phyloP scores from a whole-genome alignment of 2,329 filamentous ascomycete species.

The Paramyrothecium sp. region DNA sequence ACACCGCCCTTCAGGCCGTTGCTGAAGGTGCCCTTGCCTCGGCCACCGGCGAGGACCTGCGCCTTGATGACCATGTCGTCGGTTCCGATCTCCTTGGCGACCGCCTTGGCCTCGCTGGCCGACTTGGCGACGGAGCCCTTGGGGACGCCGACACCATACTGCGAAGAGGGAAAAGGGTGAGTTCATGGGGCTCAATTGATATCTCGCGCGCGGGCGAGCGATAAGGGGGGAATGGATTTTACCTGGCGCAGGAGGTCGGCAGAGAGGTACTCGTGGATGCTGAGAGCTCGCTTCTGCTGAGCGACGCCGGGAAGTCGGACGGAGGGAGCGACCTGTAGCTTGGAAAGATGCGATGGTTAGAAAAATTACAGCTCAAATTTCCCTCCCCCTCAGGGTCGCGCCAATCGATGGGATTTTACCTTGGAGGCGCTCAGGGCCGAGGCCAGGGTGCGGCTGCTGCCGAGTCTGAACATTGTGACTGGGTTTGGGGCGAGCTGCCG shows the following conservation, averaged over 20 bases:
- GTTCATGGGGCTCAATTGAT: constrained; percentile 13
- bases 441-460: constrained; percentile 77
- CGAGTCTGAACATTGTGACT: constrained; percentile 79
- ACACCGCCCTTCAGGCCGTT: constrained; percentile 99
- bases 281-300: constrained; percentile 85
- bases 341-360: constrained; percentile 5
- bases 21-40: constrained; percentile 97
- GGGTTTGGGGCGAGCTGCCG: constrained; percentile 11
- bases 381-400: neutral
- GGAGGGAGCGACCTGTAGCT: constrained; percentile 38
- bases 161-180: constrained; percentile 14
- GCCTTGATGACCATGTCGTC: constrained; percentile 99
- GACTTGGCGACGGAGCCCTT: constrained; percentile 83
- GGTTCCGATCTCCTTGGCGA: constrained; percentile 86
- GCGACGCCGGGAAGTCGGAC: constrained; percentile 62
- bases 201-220: constrained; percentile 7
- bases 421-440: constrained; percentile 76
- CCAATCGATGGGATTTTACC: constrained; percentile 50
- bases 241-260: constrained; percentile 82
- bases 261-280: constrained; percentile 98
- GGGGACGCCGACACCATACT: constrained; percentile 95
- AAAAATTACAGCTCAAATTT: constrained; percentile 16
- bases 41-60: constrained; percentile 94
- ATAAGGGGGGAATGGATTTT: constrained; percentile 22
- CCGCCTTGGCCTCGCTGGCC: constrained; percentile 82